Percentiles rank a stretch among this genome's conserved stretches.
Evolutionary conservation across 768 basidiomycete genomes (phyloP).

Genomic region (Russula sp.): DNA sequence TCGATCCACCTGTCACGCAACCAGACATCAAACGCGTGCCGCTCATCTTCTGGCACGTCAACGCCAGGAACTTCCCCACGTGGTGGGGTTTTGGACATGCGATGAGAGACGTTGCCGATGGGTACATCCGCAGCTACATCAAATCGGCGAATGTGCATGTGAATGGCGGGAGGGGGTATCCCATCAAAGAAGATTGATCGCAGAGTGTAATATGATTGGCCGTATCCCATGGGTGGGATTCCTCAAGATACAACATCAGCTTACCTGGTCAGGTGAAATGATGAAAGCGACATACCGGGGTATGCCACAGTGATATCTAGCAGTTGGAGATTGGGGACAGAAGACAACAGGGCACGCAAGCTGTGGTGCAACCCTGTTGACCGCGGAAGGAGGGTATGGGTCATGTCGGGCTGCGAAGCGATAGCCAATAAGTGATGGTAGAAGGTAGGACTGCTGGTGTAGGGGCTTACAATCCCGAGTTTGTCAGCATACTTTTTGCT

Average conservation of each 20-base stretch:
- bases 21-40: slow-evolving; percentile 73
- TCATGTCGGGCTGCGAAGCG: slow-evolving; percentile 63
- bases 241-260: slow-evolving; percentile 42
- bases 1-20: slow-evolving; percentile 74
- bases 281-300: slow-evolving; percentile 58
- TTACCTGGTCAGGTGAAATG: background rate
- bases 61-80: slow-evolving; percentile 36
- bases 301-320: slow-evolving; percentile 93
- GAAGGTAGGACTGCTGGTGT: background rate
- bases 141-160: slow-evolving; percentile 83
- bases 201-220: slow-evolving; percentile 86
- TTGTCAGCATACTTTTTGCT: slow-evolving; percentile 88
- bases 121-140: slow-evolving; percentile 65
- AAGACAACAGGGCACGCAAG: slow-evolving; percentile 73
- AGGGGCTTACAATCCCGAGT: slow-evolving; percentile 74
- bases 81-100: slow-evolving; percentile 37
- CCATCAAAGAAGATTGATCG: slow-evolving; percentile 83
- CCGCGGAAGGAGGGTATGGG: slow-evolving; percentile 80
- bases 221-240: slow-evolving; percentile 74
- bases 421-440: background rate
- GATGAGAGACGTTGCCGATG: slow-evolving; percentile 55
- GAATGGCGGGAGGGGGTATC: slow-evolving; percentile 77
- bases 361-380: slow-evolving; percentile 89
- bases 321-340: slow-evolving; percentile 71
- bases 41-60: slow-evolving; percentile 38